phyloP scores from a whole-genome alignment of 352 stramenopile genomes.

The Pythium catenulatum region DNA sequence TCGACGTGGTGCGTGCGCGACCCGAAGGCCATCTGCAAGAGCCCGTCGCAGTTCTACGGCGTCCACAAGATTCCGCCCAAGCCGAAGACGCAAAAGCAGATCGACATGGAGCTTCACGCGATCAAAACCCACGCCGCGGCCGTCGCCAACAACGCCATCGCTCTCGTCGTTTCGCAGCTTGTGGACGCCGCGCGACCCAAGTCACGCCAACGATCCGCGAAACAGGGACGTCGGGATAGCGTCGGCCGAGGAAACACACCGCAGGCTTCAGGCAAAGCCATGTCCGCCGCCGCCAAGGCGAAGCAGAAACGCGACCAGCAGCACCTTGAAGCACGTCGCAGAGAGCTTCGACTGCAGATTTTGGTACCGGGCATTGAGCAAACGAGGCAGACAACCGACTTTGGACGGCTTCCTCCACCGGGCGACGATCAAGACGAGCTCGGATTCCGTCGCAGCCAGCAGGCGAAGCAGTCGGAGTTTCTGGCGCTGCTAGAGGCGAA shows the following conservation, averaged over 20 bases:
- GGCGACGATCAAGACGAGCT: neutral
- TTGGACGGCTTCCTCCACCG: neutral
- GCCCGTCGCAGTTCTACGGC: conserved; percentile 72
- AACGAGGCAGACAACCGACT: neutral
- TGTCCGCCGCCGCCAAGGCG: conserved; percentile 41
- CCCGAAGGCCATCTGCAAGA: conserved; percentile 66
- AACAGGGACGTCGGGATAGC: conserved; percentile 8
- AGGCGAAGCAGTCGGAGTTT: conserved; percentile 58
- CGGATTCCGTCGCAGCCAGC: neutral
- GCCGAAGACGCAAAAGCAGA: conserved; percentile 68
- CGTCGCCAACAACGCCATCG: conserved; percentile 65
- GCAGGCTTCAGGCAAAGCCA: neutral
- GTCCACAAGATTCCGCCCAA: conserved; percentile 73
- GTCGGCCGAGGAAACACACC: conserved; percentile 16
- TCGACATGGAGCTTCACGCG: conserved; percentile 63
- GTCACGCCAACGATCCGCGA: conserved; percentile 23
- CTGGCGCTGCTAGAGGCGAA: conserved; percentile 77
- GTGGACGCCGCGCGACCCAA: conserved; percentile 43
- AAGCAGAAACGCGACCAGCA: conserved; percentile 62
- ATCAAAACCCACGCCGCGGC: conserved; percentile 55
- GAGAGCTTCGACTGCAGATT: conserved; percentile 70
- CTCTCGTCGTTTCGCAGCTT: conserved; percentile 66
- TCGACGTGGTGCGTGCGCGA: conserved; percentile 84
- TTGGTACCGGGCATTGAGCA: conserved; percentile 57
- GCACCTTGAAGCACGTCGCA: conserved; percentile 62